A percentile compares a stretch with the other conserved stretches of the same genome.
Conservation (phyloP, 441 rosid species). For the Populus tomentosa region DNA sequence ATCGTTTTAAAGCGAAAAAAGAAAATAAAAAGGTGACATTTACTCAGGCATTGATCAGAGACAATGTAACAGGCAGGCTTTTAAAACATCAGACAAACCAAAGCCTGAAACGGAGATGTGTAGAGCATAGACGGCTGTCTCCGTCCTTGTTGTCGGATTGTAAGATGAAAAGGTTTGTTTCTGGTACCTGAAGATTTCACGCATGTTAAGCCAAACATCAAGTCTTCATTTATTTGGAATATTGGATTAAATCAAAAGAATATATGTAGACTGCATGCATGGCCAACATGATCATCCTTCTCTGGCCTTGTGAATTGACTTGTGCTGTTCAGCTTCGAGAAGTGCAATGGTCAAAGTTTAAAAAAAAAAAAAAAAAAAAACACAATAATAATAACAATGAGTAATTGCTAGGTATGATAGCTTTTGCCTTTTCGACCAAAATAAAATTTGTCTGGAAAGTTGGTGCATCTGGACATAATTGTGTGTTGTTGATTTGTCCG, state of each 20-base stretch:
- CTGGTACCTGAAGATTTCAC: conserved; percentile 20
- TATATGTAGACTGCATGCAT: neutral
- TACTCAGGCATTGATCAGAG: neutral
- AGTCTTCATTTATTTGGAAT: neutral
- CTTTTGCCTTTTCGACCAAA: neutral
- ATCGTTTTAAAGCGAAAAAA: neutral
- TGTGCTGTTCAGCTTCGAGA: neutral
- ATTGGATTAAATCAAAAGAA: neutral
- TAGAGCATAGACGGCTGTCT: conserved; percentile 25
- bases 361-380: too few relatives aligned
- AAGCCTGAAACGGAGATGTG: conserved; percentile 10
- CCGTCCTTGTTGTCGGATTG: conserved; percentile 36
- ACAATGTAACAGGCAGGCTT: conserved; percentile 16
- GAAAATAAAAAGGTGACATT: neutral
- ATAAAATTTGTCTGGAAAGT: neutral
- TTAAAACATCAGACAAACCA: neutral
- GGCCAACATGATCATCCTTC: neutral
- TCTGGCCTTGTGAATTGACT: neutral
- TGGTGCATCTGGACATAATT: neutral
- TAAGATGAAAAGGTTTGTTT: neutral
- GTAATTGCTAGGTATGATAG: neutral
- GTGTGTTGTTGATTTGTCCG: neutral
- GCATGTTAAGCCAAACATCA: conserved; percentile 12
- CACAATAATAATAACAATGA: neutral
- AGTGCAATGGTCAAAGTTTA: neutral